A percentile compares a stretch with the other conserved stretches of the same genome.
Evolutionary conservation across 2,329 filamentous ascomycete species (phyloP).

Genomic region (Fusarium sp.): DNA sequence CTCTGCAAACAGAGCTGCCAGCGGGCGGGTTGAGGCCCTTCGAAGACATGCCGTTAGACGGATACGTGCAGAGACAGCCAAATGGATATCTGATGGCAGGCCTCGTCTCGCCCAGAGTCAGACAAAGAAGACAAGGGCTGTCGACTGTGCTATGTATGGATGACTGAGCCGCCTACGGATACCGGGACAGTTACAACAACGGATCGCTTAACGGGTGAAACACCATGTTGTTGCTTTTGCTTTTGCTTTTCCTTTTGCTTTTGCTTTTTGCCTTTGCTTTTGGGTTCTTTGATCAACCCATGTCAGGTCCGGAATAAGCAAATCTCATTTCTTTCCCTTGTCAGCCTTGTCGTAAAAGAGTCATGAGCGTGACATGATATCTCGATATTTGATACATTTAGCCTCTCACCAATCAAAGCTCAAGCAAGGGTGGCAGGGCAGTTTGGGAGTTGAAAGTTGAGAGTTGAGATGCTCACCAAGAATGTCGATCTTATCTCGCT

Average conservation of each 20-base stretch:
- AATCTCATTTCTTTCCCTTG: constrained; percentile 20
- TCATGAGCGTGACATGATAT: constrained; percentile 27
- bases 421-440: constrained; percentile 20
- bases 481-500: constrained; percentile 44
- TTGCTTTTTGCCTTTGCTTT: not conserved
- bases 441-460: constrained; percentile 17
- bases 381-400: constrained; percentile 33
- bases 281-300: constrained; percentile 2
- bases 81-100: constrained; percentile 41
- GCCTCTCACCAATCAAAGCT: constrained; percentile 36
- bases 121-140: constrained; percentile 21
- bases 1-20: constrained; percentile 37
- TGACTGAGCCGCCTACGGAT: not conserved
- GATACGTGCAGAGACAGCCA: constrained; percentile 39
- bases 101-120: constrained; percentile 32
- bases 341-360: constrained; percentile 34
- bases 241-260: too few species aligned
- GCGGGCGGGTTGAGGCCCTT: constrained; percentile 43
- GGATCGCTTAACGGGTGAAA: constrained; percentile 34
- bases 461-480: constrained; percentile 32
- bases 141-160: not conserved
- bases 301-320: constrained; percentile 16
- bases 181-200: not conserved
- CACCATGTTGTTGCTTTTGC: constrained; percentile 22
- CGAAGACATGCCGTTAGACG: constrained; percentile 36